Evolutionary conservation across 2,329 filamentous ascomycete genomes (phyloP).

Genomic region (Monilinia laxa): DNA sequence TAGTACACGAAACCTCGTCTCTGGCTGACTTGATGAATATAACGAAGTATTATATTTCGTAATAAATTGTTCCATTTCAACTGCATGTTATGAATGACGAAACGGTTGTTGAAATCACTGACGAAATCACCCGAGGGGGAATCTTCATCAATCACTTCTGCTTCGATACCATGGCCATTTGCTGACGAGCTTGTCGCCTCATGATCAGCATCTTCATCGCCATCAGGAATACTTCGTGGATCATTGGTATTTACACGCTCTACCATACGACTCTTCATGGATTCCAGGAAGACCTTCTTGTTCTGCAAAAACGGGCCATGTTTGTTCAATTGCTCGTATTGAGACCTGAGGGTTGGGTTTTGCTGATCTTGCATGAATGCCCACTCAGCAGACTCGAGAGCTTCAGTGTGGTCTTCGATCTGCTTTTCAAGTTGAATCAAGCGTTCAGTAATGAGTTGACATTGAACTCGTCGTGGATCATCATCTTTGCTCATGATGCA

Average conservation of each 20-base stretch:
- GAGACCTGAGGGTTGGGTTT: conserved; percentile 52
- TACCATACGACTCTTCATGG: conserved; percentile 48
- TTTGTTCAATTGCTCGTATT: conserved; percentile 59
- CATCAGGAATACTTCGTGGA: conserved; percentile 34
- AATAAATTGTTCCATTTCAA: conserved; percentile 98
- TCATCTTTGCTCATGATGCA: conserved; percentile 93
- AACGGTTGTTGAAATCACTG: conserved; percentile 96
- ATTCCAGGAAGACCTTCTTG: conserved; percentile 58
- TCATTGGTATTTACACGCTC: conserved; percentile 36
- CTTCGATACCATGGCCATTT: conserved; percentile 44
- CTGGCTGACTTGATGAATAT: conserved; percentile 96
- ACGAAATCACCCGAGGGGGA: conserved; percentile 72
- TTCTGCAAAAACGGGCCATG: conserved; percentile 57
- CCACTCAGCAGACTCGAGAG: conserved; percentile 74
- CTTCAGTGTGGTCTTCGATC: conserved; percentile 69
- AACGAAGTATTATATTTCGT: conserved; percentile 92
- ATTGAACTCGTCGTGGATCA: conserved; percentile 85
- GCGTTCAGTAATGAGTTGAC: conserved; percentile 77
- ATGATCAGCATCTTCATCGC: conserved; percentile 44
- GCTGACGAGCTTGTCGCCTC: conserved; percentile 35
- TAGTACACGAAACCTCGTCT: conserved; percentile 97
- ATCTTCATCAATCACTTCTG: conserved; percentile 62
- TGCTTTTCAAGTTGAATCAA: conserved; percentile 77
- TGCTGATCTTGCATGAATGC: conserved; percentile 55
- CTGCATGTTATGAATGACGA: conserved; percentile 96